Conservation (phyloP, 2,329 filamentous ascomycete genomes). For the Chrysosphaeria jannelii region DNA sequence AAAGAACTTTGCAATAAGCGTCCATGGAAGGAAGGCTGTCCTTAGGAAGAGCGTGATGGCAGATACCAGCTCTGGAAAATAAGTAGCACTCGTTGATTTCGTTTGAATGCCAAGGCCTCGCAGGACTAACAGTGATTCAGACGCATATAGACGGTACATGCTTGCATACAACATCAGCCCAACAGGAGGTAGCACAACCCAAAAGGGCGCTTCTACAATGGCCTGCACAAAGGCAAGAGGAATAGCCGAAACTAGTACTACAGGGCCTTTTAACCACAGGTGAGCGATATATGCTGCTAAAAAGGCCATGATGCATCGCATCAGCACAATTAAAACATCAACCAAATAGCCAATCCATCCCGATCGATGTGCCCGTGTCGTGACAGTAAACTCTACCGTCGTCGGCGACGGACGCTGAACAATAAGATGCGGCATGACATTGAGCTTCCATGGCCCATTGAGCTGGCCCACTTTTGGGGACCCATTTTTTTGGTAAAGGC, state of each 20-base stretch:
- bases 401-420: slow-evolving; percentile 49
- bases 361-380: slow-evolving; percentile 28
- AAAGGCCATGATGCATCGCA: no score
- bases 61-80: slow-evolving; percentile 14
- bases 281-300: no score
- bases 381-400: slow-evolving; percentile 78
- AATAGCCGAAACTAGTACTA: no score
- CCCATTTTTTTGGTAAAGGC: no score
- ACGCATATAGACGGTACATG: slow-evolving; percentile 18
- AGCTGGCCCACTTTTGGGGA: no score
- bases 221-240: no score
- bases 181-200: slow-evolving; percentile 11
- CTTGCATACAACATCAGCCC: slow-evolving; percentile 13
- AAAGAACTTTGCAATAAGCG: slow-evolving; percentile 2
- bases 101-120: slow-evolving; percentile 79
- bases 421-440: slow-evolving; percentile 25
- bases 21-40: slow-evolving; percentile 6
- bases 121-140: slow-evolving; percentile 70
- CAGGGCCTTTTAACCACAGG: no score
- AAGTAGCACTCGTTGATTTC: slow-evolving; percentile 35
- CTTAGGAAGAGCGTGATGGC: slow-evolving; percentile 8
- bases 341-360: slow-evolving; percentile 8
- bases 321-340: no score
- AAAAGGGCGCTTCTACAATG: slow-evolving; percentile 10
- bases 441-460: no score